A percentile compares a stretch with the other conserved stretches of the same genome.
These are phyloP conservation scores for Hypoxylon rickii DNA, from an alignment of 495 filamentous ascomycete species.

Conservation along the genomic window DNA sequence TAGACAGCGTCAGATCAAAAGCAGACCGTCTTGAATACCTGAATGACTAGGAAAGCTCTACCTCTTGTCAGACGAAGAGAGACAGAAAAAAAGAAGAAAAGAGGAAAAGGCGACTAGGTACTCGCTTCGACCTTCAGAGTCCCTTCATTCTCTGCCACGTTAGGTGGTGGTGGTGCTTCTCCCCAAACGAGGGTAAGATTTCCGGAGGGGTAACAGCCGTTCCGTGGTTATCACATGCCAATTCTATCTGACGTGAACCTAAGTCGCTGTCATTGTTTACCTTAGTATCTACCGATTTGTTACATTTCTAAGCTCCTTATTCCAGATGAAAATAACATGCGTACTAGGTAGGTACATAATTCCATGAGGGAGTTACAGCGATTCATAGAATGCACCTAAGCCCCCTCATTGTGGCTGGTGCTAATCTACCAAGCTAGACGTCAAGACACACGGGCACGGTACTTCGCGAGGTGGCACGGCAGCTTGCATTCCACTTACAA, in stretches of 20 bases:
- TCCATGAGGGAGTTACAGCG: neutral
- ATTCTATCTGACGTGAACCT: neutral
- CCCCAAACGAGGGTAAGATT: neutral
- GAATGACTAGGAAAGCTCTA: neutral
- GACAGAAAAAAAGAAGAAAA: no score
- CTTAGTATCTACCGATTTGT: neutral
- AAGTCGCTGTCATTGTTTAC: constrained; percentile 4
- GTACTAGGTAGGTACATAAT: neutral
- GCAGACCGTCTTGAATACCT: neutral
- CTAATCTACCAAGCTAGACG: constrained; percentile 1
- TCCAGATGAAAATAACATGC: neutral
- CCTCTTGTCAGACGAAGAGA: no score
- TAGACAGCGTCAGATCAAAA: neutral
- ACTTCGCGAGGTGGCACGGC: neutral
- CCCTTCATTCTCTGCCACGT: no score
- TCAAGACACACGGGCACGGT: neutral
- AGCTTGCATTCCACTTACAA: constrained; percentile 8
- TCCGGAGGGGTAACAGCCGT: neutral
- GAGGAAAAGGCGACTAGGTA: no score
- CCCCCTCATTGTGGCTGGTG: neutral
- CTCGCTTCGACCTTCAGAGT: no score
- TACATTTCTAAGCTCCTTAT: no score
- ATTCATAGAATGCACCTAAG: neutral
- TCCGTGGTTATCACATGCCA: neutral
- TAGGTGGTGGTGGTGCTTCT: neutral